Evolutionary conservation across 1,284 basidiomycete species (phyloP).

Genomic region (Cystobasidiaceae sp.): DNA sequence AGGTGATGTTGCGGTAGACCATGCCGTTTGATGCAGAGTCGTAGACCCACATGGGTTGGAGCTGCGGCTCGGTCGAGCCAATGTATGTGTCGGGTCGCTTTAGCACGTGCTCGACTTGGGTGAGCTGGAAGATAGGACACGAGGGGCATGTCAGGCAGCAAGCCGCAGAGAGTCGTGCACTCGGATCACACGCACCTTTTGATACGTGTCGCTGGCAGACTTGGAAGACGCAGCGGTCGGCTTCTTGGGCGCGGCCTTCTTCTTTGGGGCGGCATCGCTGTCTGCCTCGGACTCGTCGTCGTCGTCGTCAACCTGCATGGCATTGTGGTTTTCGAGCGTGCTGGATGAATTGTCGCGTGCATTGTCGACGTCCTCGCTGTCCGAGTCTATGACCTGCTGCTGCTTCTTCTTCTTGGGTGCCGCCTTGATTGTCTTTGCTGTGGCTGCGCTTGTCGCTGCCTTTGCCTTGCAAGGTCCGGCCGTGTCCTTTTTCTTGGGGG

Average conservation of each 20-base stretch:
- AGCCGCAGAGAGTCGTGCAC: background rate
- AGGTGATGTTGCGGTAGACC: constrained; percentile 63
- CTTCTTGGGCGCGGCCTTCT: constrained; percentile 14
- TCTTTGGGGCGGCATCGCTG: constrained; percentile 32
- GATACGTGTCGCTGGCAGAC: constrained; percentile 84
- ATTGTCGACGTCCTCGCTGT: constrained; percentile 43
- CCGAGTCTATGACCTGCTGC: constrained; percentile 41
- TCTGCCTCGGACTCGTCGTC: constrained; percentile 19
- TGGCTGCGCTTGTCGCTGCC: background rate
- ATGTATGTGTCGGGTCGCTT: constrained; percentile 98
- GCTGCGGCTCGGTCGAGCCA: constrained; percentile 81
- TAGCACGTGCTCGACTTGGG: constrained; percentile 93
- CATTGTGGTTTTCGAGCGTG: constrained; percentile 11
- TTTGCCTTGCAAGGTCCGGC: background rate
- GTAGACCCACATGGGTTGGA: constrained; percentile 84
- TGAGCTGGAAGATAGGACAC: constrained; percentile 57
- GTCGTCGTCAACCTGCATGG: background rate
- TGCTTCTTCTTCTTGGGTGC: constrained; percentile 36
- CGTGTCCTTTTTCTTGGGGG: constrained; percentile 6
- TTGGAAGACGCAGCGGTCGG: constrained; percentile 53
- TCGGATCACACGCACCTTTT: constrained; percentile 59
- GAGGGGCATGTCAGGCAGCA: background rate
- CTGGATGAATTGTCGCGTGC: constrained; percentile 1
- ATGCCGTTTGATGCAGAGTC: constrained; percentile 50
- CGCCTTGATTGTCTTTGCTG: constrained; percentile 15